Evolutionary conservation across 768 basidiomycete species (phyloP).

Genomic region (Austroboletus festivus): DNA sequence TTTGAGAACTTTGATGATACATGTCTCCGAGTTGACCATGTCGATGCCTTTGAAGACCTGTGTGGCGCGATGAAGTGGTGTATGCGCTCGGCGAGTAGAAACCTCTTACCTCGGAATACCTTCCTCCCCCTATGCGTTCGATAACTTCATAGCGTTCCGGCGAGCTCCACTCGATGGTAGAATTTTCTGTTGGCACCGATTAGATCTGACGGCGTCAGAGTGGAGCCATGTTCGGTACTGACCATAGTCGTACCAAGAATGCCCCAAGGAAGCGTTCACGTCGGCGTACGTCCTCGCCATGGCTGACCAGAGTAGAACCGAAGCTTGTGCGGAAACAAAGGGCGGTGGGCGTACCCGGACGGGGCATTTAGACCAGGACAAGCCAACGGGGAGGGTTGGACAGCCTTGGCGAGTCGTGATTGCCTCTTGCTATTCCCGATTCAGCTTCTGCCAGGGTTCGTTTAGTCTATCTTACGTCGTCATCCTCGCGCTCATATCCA

Average conservation of each 20-base stretch:
- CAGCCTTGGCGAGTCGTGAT: constrained; percentile 18
- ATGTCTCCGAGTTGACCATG: constrained; percentile 49
- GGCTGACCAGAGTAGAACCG: constrained; percentile 12
- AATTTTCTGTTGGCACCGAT: constrained; percentile 42
- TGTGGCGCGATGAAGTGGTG: constrained; percentile 2
- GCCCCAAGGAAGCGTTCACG: constrained; percentile 56
- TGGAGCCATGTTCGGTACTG: constrained; percentile 11
- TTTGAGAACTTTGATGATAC: constrained; percentile 71
- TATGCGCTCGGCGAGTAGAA: background rate
- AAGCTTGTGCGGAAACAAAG: constrained; percentile 13
- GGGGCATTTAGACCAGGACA: constrained; percentile 28
- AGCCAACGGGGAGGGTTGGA: constrained; percentile 6
- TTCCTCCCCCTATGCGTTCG: constrained; percentile 59
- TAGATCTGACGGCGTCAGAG: background rate
- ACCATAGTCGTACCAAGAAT: constrained; percentile 66
- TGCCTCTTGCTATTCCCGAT: constrained; percentile 7
- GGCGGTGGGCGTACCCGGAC: constrained; percentile 16
- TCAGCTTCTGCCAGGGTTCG: constrained; percentile 1
- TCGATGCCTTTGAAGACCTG: constrained; percentile 62
- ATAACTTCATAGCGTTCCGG: constrained; percentile 68
- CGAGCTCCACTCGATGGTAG: constrained; percentile 60
- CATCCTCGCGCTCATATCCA: background rate
- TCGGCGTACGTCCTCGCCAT: constrained; percentile 55
- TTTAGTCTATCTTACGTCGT: too few relatives aligned
- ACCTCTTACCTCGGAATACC: constrained; percentile 55